Evolutionary conservation across 805 yeast species (phyloP), one percentile per base, ranked within the genome.

Genomic region (Metschnikowia kofuensis): DNA sequence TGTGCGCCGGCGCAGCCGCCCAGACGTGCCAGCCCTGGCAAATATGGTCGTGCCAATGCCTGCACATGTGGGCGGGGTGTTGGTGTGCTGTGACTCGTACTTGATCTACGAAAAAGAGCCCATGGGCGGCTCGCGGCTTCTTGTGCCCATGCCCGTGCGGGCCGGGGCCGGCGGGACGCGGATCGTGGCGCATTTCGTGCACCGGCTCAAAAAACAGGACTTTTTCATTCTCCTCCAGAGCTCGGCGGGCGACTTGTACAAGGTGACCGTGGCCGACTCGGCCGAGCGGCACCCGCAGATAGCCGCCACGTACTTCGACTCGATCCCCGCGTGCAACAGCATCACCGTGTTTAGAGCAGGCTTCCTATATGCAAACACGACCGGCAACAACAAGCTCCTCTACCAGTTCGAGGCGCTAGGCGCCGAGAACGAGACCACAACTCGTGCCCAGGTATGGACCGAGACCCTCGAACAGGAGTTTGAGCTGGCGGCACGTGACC

Each of bases 381-480:
- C 84, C 49, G 64, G 71, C 48, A 82, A 85, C 29, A 83, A 85
- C 58, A 87, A 84, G 57, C 64, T 71, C 15, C 70, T 87, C n/a
- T 88, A 84, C 59, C 96, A 89, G 62, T 86, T 92, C 58, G 89
- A 85, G 52, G 78, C 78, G 43, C 68, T 90, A 40, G 96, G 95
- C 1, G 83, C 79, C 26, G 79, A 68, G 12, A 76, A 75, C 26
- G 70, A 66, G 2, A 46, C 60, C 21, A 57, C 64, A 1, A 40
- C 54, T 2, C 28, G 14, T n/a, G 36, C 47, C 29, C 38, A 28
- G 29, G 14, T 31, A 4, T 47, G 50, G 50, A 34, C 40, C 32
- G 52, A 46, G 21, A 45, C 40, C 7, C 16, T 36, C 10, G 48
- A 40, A 14, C 13, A 12, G 2, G 35, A 40, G 29, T 26, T 29